phyloP scores from a whole-genome alignment of 2,329 filamentous ascomycete genomes.

The Akanthomyces muscarius region DNA sequence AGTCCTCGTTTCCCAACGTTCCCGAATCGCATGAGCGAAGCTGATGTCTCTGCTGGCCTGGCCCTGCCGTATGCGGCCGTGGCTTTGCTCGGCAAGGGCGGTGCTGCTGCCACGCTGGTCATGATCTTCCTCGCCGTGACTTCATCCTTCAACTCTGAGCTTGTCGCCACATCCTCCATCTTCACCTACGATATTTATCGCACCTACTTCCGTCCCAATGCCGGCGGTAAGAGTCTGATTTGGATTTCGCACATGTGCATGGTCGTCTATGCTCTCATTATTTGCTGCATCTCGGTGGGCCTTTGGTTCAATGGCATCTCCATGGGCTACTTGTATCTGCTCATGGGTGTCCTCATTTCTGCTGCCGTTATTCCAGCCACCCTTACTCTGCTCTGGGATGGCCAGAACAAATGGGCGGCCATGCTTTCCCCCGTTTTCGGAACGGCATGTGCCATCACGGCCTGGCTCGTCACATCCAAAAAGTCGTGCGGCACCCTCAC shows the following conservation, averaged over 20 bases:
- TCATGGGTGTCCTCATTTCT: conserved; percentile 90
- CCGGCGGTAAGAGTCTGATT: conserved; percentile 72
- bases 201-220: conserved; percentile 76
- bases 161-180: conserved; percentile 85
- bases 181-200: conserved; percentile 85
- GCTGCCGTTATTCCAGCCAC: conserved; percentile 80
- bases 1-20: conserved; percentile 69
- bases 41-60: conserved; percentile 76
- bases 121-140: conserved; percentile 91
- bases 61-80: conserved; percentile 84
- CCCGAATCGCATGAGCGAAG: conserved; percentile 64
- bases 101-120: conserved; percentile 72
- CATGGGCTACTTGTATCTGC: conserved; percentile 84
- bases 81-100: conserved; percentile 75
- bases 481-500: conserved; percentile 64
- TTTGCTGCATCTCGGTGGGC: conserved; percentile 74
- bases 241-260: conserved; percentile 75
- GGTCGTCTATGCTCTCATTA: conserved; percentile 65
- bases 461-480: conserved; percentile 72
- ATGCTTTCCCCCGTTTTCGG: conserved; percentile 65
- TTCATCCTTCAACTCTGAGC: conserved; percentile 73
- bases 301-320: conserved; percentile 70
- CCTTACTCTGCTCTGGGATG: conserved; percentile 74
- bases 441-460: conserved; percentile 61
- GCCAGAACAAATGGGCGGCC: conserved; percentile 71